Conservation (phyloP, 2,329 filamentous ascomycete genomes). For the Colletotrichum higginsianum region DNA sequence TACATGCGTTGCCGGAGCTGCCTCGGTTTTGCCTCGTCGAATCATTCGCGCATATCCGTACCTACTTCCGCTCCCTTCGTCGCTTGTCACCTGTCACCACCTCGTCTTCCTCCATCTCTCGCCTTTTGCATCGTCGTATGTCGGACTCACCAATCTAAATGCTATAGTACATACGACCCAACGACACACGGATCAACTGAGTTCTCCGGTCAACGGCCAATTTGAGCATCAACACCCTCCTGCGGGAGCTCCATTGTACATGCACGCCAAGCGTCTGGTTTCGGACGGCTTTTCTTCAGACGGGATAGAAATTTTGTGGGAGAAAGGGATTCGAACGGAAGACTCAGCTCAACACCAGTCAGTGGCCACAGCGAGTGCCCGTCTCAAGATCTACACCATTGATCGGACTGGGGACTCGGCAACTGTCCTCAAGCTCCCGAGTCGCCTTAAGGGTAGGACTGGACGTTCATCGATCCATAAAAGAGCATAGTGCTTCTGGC, state of each 20-base stretch:
- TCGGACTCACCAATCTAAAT: conserved; percentile 60
- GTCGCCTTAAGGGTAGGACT: not conserved
- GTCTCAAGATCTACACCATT: not conserved
- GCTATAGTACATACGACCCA: conserved; percentile 59
- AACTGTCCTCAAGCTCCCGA: conserved; percentile 3
- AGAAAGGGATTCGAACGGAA: conserved; percentile 45
- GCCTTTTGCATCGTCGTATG: conserved; percentile 53
- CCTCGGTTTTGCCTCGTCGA: conserved; percentile 8
- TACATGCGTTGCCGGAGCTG: conserved; percentile 25
- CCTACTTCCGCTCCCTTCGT: conserved; percentile 19
- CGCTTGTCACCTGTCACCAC: conserved; percentile 18
- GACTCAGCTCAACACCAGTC: not conserved
- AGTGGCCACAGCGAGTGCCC: not conserved
- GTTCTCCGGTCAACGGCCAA: conserved; percentile 54
- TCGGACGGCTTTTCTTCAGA: conserved; percentile 48
- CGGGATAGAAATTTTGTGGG: conserved; percentile 44
- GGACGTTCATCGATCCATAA: not conserved
- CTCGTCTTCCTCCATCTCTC: conserved; percentile 44
- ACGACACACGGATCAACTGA: conserved; percentile 49
- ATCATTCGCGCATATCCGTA: conserved; percentile 13
- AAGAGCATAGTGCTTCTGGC: not conserved
- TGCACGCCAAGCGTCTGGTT: conserved; percentile 55
- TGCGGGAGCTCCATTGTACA: conserved; percentile 51
- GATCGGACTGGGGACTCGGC: conserved; percentile 3
- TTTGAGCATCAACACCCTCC: conserved; percentile 49